These are phyloP conservation scores for Cenchrus americanus DNA, from an alignment of 176 grass and related monocot species.

Conservation along the genomic window DNA sequence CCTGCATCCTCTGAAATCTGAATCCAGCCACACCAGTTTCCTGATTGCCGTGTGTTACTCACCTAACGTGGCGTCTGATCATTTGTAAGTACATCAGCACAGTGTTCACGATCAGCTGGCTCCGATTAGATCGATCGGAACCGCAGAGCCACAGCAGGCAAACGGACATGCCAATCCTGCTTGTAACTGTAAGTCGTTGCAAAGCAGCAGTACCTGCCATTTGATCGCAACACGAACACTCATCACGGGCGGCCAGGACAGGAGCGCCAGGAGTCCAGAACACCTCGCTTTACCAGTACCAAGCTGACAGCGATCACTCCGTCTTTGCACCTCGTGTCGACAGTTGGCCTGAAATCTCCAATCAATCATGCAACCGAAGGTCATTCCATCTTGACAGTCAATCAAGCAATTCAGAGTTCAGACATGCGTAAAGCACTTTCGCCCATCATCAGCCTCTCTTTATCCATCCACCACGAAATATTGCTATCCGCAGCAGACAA, in stretches of 20 bases:
- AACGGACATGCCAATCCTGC: neutral
- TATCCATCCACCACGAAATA: conserved; percentile 28
- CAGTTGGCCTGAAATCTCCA: neutral
- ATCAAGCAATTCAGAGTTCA: neutral
- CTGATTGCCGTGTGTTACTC: neutral
- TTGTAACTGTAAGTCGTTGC: neutral
- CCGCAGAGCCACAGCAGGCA: neutral
- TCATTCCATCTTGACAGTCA: neutral
- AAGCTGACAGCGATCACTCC: conserved; percentile 7
- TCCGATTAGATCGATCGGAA: neutral
- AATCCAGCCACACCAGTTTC: neutral
- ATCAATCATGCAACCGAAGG: neutral
- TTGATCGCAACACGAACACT: neutral
- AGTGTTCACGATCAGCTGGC: neutral
- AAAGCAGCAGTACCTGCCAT: neutral
- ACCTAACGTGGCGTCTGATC: neutral
- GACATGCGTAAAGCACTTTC: neutral
- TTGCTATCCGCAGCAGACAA: conserved; percentile 20
- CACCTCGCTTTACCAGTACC: neutral
- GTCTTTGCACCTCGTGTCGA: neutral
- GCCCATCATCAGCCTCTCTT: neutral
- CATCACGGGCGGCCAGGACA: neutral
- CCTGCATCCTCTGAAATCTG: neutral
- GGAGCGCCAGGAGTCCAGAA: neutral
- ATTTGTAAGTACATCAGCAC: neutral